phyloP scores from a whole-genome alignment of 2,329 filamentous ascomycete genomes.

The Tolypocladium inflatum region DNA sequence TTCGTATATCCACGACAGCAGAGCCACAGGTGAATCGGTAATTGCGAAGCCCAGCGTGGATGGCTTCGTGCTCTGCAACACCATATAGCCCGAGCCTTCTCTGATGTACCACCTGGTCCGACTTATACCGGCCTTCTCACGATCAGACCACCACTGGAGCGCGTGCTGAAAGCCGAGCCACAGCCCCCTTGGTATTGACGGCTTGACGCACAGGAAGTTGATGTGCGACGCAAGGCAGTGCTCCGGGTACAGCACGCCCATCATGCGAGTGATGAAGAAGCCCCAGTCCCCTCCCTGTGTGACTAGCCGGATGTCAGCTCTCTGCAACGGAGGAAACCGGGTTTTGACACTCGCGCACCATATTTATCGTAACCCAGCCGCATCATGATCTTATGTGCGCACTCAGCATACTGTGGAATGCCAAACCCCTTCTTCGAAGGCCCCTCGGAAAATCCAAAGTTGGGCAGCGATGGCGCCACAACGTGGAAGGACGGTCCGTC shows the following conservation, averaged over 20 bases:
- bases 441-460: slow-evolving; percentile 30
- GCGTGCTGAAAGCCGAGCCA: not conserved
- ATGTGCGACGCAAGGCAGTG: slow-evolving; percentile 46
- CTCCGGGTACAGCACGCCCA: slow-evolving; percentile 49
- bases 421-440: slow-evolving; percentile 19
- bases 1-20: slow-evolving; percentile 73
- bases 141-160: not conserved
- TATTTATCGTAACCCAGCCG: slow-evolving; percentile 45
- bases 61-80: slow-evolving; percentile 51
- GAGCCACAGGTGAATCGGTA: slow-evolving; percentile 57
- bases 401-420: slow-evolving; percentile 35
- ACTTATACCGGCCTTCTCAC: slow-evolving; percentile 17
- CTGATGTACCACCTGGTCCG: slow-evolving; percentile 47
- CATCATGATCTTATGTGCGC: slow-evolving; percentile 58
- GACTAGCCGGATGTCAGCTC: slow-evolving; percentile 10
- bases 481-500: slow-evolving; percentile 39
- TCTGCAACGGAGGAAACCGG: not conserved
- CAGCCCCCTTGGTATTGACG: not conserved
- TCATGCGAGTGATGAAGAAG: slow-evolving; percentile 51
- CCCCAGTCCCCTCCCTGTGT: slow-evolving; percentile 66
- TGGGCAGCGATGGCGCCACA: slow-evolving; percentile 49
- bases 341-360: slow-evolving; percentile 9
- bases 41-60: slow-evolving; percentile 64
- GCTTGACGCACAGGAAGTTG: slow-evolving; percentile 7
- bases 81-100: slow-evolving; percentile 34